Evolutionary conservation across 73 alveolate species (phyloP), one percentile per base, ranked within the genome.

Genomic region (Paramecium primaurelia): DNA sequence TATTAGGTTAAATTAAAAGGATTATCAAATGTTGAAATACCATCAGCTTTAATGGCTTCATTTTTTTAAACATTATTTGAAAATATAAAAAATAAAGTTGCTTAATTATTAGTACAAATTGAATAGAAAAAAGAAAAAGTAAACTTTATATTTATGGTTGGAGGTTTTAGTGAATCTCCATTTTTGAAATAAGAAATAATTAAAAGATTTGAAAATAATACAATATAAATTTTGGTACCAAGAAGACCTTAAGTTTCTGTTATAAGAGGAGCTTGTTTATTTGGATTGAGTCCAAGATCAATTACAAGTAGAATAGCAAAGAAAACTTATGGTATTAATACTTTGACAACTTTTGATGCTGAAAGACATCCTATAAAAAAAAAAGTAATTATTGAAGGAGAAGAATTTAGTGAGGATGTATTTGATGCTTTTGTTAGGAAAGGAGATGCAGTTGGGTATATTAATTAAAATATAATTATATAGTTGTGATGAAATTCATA

Each of bases 371-470:
- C 99, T 28, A 99, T 97, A 86, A 96, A 96, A 71, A 98, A 98
- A 88, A 98, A 98, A 80, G 99, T 97, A 37, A 93, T 98, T 6
- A 98, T 98, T 86, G 99, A 98, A 95, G 99, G 99, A 9, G 99
- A 98, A 84, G 99, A 98, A 34, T 98, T 98, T 93, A 97, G 99
- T 93, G 99, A 98, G 93, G 99, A 98, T 94, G 99, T 98, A 30
- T 98, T 98, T 92, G 99, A 98, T 92, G 98, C 99, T 44, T 98
- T 98, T 92, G 99, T 98, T 34, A 96, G 97, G 92, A 96, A 95
- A 75, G 97, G 98, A 69, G 99, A 97, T 77, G 93, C 99, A 45
- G 99, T 98, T 36, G 98, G 99, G 91, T 80, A 80, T 44, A 1
- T 0, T 54, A 18, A 18, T 54, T 22, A 20, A 6, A 44, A 2